A percentile compares a stretch with the other conserved stretches of the same genome.
phyloP scores from a whole-genome alignment of 768 basidiomycete species.

The Basidioascus undulatus region DNA sequence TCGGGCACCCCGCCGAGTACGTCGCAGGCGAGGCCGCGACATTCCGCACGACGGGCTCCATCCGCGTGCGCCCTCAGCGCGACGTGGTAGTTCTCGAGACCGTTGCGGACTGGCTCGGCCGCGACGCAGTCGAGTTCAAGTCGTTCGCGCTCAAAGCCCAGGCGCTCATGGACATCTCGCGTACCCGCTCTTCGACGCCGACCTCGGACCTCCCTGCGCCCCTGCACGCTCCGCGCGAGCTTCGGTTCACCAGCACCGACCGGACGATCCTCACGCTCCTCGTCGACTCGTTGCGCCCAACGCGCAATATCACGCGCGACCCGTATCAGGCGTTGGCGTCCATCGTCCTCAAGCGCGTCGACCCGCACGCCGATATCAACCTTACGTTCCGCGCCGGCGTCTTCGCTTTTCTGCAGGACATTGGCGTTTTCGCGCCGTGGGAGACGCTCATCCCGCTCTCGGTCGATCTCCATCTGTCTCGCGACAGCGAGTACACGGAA shows the following conservation, averaged over 20 bases:
- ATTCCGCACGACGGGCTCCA: too few relatives aligned
- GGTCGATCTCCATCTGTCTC: conserved; percentile 20
- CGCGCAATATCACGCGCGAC: conserved; percentile 28
- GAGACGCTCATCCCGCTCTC: conserved; percentile 35
- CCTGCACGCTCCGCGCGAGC: not conserved
- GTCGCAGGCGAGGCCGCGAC: too few relatives aligned
- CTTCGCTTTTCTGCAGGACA: conserved; percentile 29
- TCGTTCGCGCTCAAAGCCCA: conserved; percentile 14
- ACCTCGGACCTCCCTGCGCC: conserved; percentile 1
- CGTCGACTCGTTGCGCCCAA: conserved; percentile 13
- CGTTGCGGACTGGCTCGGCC: not conserved
- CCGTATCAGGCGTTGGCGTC: conserved; percentile 33
- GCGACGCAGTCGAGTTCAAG: conserved; percentile 3
- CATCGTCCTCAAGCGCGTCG: conserved; percentile 34
- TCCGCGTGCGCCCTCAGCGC: not conserved
- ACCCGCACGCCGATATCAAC: conserved; percentile 13
- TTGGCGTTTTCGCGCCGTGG: conserved; percentile 64
- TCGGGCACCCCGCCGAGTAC: too few relatives aligned
- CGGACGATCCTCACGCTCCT: conserved; percentile 15
- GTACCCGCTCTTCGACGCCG: not conserved
- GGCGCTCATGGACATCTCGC: conserved; percentile 6
- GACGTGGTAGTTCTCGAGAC: not conserved
- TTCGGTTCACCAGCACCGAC: conserved; percentile 7
- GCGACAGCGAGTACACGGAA: conserved; percentile 8
- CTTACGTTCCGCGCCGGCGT: conserved; percentile 16